Evolutionary conservation across 148 eudicot genomes (phyloP).

Genomic region (Dianthus caryophyllus): DNA sequence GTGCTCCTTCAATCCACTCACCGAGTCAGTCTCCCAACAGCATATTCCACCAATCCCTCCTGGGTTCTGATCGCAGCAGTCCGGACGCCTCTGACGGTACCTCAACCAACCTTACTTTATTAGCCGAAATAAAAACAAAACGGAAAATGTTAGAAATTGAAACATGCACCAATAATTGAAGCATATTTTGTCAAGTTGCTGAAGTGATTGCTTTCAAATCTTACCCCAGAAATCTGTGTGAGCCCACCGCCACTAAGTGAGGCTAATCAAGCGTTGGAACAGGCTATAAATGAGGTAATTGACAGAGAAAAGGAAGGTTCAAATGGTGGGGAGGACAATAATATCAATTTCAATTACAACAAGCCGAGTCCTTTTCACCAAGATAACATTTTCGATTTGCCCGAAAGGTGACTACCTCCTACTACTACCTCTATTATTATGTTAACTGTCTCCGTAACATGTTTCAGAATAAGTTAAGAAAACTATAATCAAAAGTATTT

Average conservation of each 20-base stretch:
- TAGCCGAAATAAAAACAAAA: not conserved
- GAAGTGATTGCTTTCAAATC: constrained; percentile 24
- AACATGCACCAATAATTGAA: constrained; percentile 8
- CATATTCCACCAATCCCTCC: constrained; percentile 37
- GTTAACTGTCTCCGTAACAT: too few relatives aligned
- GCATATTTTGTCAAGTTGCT: constrained; percentile 23
- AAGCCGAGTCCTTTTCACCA: constrained; percentile 41
- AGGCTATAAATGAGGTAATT: constrained; percentile 37
- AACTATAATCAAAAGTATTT: too few relatives aligned
- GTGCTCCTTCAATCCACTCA: constrained; percentile 45
- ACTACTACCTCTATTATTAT: not conserved
- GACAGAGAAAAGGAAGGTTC: constrained; percentile 49
- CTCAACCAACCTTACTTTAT: too few relatives aligned
- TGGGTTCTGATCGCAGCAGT: constrained; percentile 43
- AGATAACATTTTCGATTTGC: constrained; percentile 49
- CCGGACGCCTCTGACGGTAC: constrained; percentile 50
- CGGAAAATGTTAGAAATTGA: not conserved
- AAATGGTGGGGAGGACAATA: constrained; percentile 38
- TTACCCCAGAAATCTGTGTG: constrained; percentile 55
- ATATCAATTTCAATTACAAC: constrained; percentile 44
- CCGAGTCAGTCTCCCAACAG: constrained; percentile 50
- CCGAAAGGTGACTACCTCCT: constrained; percentile 53
- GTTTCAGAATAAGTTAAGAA: too few relatives aligned
- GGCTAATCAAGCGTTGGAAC: constrained; percentile 36
- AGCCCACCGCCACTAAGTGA: constrained; percentile 28